Percentiles rank a stretch among this genome's conserved stretches.
phyloP scores from a whole-genome alignment of 768 basidiomycete genomes.

The Auricularia sp. region DNA sequence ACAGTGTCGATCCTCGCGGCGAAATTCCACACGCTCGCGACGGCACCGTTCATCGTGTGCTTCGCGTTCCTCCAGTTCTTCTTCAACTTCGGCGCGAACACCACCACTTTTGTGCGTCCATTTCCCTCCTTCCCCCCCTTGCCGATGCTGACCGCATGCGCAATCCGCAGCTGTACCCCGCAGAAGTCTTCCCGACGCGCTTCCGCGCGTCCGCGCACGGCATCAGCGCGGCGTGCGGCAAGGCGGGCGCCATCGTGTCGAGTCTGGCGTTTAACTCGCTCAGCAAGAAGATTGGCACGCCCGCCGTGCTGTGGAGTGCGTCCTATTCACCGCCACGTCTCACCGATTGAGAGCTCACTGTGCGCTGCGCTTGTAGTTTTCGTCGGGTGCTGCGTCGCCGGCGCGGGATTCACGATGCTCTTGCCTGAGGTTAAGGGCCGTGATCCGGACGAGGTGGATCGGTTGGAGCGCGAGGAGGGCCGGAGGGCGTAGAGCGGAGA shows the following conservation, averaged over 20 bases:
- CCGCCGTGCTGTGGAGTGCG: conserved; percentile 62
- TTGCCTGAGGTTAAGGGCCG: conserved; percentile 43
- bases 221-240: conserved; percentile 61
- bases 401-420: conserved; percentile 29
- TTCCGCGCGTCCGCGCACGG: conserved; percentile 69
- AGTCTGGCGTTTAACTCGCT: conserved; percentile 64
- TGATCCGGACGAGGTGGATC: conserved; percentile 38
- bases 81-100: conserved; percentile 75
- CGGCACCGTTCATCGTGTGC: conserved; percentile 54
- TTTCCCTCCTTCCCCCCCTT: not conserved
- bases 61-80: conserved; percentile 70
- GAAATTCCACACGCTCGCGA: conserved; percentile 46
- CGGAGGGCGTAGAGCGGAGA: too few species aligned
- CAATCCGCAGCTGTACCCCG: conserved; percentile 38
- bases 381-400: not conserved
- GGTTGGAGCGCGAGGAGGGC: conserved; percentile 21
- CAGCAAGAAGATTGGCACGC: conserved; percentile 49
- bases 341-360: conserved; percentile 2
- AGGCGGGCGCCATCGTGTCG: conserved; percentile 67
- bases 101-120: conserved; percentile 16
- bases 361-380: not conserved
- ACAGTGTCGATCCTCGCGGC: conserved; percentile 61
- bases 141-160: not conserved
- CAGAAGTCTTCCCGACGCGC: conserved; percentile 71
- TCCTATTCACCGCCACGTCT: conserved; percentile 11